Percentiles rank a stretch among this genome's conserved stretches.
Evolutionary conservation across 305 asterid species (phyloP).

Genomic region (Fraxinus nigra): DNA sequence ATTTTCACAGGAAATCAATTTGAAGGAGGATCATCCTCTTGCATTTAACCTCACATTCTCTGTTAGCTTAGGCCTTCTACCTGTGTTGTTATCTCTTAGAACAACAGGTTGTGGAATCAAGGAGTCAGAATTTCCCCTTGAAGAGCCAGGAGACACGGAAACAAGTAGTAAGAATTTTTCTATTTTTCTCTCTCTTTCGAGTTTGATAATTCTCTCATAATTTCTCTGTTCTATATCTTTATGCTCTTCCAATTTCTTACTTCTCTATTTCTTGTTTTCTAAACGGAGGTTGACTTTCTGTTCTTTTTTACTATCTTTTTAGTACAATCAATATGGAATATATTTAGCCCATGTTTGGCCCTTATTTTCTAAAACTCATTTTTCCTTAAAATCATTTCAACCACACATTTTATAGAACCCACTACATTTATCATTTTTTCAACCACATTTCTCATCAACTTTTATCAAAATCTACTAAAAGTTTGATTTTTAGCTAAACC

Average conservation of each 20-base stretch:
- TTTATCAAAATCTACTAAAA: neutral
- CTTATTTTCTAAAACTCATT: neutral
- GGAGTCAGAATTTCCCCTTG: slow-evolving; percentile 63
- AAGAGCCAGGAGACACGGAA: slow-evolving; percentile 65
- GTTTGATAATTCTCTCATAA: neutral
- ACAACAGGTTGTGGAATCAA: slow-evolving; percentile 92
- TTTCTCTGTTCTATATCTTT: slow-evolving; percentile 6
- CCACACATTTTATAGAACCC: neutral
- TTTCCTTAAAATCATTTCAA: neutral
- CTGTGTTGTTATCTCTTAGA: slow-evolving; percentile 61
- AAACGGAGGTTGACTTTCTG: neutral
- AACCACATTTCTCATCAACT: neutral
- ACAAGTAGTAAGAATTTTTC: slow-evolving; percentile 55
- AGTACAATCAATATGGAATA: neutral
- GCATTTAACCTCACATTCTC: slow-evolving; percentile 73
- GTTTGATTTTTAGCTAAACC: neutral
- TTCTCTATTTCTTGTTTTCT: neutral
- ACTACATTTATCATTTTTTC: neutral
- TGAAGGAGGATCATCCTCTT: slow-evolving; percentile 96
- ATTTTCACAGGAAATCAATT: slow-evolving; percentile 59
- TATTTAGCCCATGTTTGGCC: neutral
- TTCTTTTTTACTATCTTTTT: neutral
- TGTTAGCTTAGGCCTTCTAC: slow-evolving; percentile 89
- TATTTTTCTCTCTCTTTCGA: neutral
- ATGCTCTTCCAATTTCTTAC: neutral